Evolutionary conservation across 169 alveolate species (phyloP).

Genomic region (Plasmodium vivax): DNA sequence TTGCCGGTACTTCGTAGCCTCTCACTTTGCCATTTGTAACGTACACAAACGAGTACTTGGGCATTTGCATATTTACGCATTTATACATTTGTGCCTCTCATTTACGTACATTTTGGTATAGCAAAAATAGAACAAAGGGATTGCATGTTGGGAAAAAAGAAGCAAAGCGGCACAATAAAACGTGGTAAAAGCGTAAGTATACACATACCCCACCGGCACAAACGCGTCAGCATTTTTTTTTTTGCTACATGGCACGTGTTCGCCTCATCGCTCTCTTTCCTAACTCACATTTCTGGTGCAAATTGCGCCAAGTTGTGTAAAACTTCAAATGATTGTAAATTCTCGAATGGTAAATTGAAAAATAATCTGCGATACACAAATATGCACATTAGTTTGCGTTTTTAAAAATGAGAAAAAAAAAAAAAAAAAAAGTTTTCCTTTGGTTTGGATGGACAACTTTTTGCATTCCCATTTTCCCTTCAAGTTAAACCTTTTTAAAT

Average conservation of each 20-base stretch:
- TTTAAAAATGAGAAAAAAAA: neutral
- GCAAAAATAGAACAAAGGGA: neutral
- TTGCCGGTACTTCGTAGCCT: neutral
- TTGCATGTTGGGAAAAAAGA: neutral
- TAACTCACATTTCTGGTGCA: neutral
- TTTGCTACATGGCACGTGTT: neutral
- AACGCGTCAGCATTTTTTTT: neutral
- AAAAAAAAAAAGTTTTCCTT: neutral
- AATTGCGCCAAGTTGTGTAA: conserved; percentile 12
- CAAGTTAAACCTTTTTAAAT: neutral
- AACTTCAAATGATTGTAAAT: conserved; percentile 3
- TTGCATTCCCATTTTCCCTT: neutral
- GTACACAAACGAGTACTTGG: neutral
- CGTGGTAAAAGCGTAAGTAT: neutral
- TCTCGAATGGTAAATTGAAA: neutral
- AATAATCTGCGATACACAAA: neutral
- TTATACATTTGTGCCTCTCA: neutral
- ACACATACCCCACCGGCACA: neutral
- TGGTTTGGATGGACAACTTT: neutral
- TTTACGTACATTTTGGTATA: neutral
- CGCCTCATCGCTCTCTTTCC: neutral
- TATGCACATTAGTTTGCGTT: neutral
- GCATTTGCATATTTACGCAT: neutral
- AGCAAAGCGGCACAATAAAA: neutral
- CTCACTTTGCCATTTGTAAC: neutral